These are phyloP conservation scores for Fraxinus angustifolia DNA, from an alignment of 305 asterid species.

Conservation along the genomic window DNA sequence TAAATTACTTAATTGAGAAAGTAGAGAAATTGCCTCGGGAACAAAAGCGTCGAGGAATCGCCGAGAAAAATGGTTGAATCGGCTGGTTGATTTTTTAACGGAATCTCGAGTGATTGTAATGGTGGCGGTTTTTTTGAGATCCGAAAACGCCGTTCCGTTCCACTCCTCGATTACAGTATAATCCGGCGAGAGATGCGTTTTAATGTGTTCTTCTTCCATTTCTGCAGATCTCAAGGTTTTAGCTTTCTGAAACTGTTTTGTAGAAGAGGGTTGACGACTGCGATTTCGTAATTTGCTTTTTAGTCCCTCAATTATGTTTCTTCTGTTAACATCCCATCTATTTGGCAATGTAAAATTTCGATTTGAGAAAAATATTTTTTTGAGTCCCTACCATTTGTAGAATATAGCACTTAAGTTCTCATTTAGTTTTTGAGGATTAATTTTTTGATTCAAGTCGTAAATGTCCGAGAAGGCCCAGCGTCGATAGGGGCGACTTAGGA, in stretches of 20 bases:
- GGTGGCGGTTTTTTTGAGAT: slow-evolving; percentile 75
- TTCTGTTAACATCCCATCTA: neutral
- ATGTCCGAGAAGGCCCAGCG: neutral
- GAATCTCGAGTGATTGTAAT: slow-evolving; percentile 46
- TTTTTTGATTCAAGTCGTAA: neutral
- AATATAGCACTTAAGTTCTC: neutral
- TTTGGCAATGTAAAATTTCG: neutral
- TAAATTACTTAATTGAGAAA: neutral
- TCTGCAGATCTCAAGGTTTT: neutral
- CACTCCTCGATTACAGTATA: slow-evolving; percentile 78
- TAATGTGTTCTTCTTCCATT: slow-evolving; percentile 33
- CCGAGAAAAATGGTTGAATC: slow-evolving; percentile 59
- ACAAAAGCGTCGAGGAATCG: slow-evolving; percentile 86
- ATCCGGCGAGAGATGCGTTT: slow-evolving; percentile 24
- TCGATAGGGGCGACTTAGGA: neutral
- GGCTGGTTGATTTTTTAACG: slow-evolving; percentile 52
- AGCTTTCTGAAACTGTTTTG: neutral
- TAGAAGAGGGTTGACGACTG: neutral
- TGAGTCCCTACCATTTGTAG: neutral
- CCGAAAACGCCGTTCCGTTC: slow-evolving; percentile 78
- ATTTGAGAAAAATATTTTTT: neutral
- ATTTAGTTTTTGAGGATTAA: neutral
- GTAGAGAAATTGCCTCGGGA: slow-evolving; percentile 62
- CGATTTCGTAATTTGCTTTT: neutral
- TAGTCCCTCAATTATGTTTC: neutral